Evolutionary conservation across 257 asterid species (phyloP).

Genomic region (Petrea volubilis): DNA sequence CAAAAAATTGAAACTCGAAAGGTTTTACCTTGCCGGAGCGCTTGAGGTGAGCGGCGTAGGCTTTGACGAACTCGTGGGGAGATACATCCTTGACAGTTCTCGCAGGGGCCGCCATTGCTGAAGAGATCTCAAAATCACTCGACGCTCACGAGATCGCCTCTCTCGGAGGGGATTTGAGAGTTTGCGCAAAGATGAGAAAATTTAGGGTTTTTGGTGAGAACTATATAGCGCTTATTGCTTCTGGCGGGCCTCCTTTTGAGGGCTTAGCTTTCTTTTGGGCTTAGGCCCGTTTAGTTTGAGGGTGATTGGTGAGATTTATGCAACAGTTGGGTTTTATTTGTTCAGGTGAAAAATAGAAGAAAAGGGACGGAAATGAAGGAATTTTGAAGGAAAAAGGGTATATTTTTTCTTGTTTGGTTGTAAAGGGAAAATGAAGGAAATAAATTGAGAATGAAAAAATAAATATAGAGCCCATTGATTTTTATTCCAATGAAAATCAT

Average conservation of each 20-base stretch:
- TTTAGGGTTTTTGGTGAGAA: constrained; percentile 31
- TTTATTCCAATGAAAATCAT: too few relatives aligned
- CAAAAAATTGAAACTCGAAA: background rate
- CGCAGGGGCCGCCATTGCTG: constrained; percentile 59
- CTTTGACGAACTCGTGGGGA: constrained; percentile 80
- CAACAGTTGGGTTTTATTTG: too few relatives aligned
- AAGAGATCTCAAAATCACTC: constrained; percentile 18
- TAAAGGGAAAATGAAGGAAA: too few relatives aligned
- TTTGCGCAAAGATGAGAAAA: background rate
- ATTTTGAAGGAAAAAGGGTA: too few relatives aligned
- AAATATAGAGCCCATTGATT: too few relatives aligned
- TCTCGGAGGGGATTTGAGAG: constrained; percentile 5
- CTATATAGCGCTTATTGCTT: background rate
- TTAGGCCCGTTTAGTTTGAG: background rate
- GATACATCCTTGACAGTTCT: constrained; percentile 80
- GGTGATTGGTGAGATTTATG: too few relatives aligned
- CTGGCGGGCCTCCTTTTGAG: background rate
- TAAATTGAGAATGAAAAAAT: too few relatives aligned
- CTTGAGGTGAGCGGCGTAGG: constrained; percentile 76
- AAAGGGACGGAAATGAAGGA: too few relatives aligned
- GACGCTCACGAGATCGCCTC: constrained; percentile 22
- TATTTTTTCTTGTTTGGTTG: too few relatives aligned
- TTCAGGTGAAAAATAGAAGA: too few relatives aligned
- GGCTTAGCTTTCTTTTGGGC: constrained; percentile 6
- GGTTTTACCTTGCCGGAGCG: constrained; percentile 81